Evolutionary conservation across 2,329 filamentous ascomycete genomes (phyloP).

Genomic region (Purpureocillium takamizusanense): DNA sequence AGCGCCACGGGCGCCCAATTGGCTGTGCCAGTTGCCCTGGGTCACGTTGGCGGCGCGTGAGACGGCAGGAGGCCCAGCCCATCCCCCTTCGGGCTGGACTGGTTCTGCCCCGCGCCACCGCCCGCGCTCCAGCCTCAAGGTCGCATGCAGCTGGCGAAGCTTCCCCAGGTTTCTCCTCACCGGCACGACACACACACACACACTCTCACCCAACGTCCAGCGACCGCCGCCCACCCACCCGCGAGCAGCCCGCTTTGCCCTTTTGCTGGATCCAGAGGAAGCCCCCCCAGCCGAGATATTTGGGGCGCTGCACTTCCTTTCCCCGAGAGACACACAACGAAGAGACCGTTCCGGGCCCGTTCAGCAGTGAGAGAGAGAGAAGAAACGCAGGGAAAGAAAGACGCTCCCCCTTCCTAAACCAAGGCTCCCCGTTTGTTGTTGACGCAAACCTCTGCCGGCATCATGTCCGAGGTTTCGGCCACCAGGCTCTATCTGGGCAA

Average conservation of each 20-base stretch:
- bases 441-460: conserved; percentile 19
- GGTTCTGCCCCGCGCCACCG: conserved; percentile 8
- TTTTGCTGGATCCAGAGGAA: too few species aligned
- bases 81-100: neutral
- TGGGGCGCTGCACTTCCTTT: too few species aligned
- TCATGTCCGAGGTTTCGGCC: conserved; percentile 82
- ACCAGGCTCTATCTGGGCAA: conserved; percentile 97
- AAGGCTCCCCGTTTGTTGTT: neutral
- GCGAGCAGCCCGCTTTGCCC: too few species aligned
- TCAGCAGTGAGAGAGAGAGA: too few species aligned
- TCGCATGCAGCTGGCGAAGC: conserved; percentile 3
- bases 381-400: neutral
- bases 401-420: neutral
- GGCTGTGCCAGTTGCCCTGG: neutral
- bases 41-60: neutral
- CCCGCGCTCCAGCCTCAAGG: conserved; percentile 4
- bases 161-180: conserved; percentile 5
- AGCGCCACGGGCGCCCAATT: too few species aligned
- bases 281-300: too few species aligned
- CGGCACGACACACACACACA: neutral
- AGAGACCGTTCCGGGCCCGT: too few species aligned
- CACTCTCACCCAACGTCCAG: neutral
- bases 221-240: neutral
- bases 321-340: too few species aligned
- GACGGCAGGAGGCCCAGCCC: neutral